Evolutionary conservation across 2,329 filamentous ascomycete genomes (phyloP), one percentile per base, ranked within the genome.

Genomic region (Aspergillus jensenii): DNA sequence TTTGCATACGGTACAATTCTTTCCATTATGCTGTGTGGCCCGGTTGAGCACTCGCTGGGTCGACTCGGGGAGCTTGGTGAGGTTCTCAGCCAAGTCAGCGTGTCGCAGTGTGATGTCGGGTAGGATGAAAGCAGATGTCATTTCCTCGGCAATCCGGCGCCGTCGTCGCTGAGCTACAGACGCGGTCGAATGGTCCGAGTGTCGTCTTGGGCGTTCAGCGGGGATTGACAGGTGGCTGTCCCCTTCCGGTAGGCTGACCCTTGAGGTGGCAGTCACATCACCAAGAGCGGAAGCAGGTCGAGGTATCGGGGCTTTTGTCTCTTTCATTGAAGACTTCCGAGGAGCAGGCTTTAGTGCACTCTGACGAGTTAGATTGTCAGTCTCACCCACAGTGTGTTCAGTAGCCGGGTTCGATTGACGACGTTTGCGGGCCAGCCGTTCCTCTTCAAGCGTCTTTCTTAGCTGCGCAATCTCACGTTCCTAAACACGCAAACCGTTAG

Each of bases 101-200:
- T 69, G 68, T 52, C 67, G 67, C 69, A 87, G 72, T 19, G 84
- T 87, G 64, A 87, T 85, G 63, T 88, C 85, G 11, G 84, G 84
- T 6, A 87, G 72, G 61, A 87, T 87, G 67, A 87, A 87, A 6
- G 84, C 85, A 3, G 84, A 87, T 6, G 85, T 87, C 81, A 85
- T 82, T 57, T 86, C 83, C 25, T 79, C 76, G 14, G 76, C 74
- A 39, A 74, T 73, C 40, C 76, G 78, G 27, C 78, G 80, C 46
- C 80, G 81, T 50, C 82, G 80, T 9, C 79, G 79, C 52, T 78
- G 78, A 33, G 79, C 77, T 47, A 78, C 78, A 66, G 81, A 80
- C 6, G 81, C 68, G 39, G 79, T 74, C 0, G 83, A 83, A 44
- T 75, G 66, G 14, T 81, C 77, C 4, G 74, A 77, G 58, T 78